Evolutionary conservation across 228 moss, liverwort and hornwort genomes (phyloP).

Genomic region (Sphagnum fallax): DNA sequence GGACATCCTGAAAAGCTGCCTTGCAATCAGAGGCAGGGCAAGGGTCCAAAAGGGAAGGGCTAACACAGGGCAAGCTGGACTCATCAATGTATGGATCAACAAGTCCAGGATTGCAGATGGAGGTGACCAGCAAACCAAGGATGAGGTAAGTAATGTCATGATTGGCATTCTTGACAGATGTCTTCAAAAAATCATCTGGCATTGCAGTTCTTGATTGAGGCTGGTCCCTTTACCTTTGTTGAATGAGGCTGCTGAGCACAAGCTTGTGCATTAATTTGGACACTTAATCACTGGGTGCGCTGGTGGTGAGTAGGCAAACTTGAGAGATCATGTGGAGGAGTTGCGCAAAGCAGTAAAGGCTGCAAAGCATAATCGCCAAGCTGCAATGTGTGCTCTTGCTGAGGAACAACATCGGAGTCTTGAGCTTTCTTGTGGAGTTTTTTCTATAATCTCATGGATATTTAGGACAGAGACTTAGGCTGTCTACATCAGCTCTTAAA

Average conservation of each 20-base stretch:
- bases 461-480: too few relatives aligned
- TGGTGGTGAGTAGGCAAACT: conserved; percentile 29
- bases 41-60: conserved; percentile 4
- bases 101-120: conserved; percentile 5
- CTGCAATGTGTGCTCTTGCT: conserved; percentile 84
- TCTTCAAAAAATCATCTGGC: too few relatives aligned
- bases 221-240: too few relatives aligned
- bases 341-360: conserved; percentile 66
- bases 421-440: conserved; percentile 22
- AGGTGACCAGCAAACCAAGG: conserved; percentile 23
- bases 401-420: conserved; percentile 88
- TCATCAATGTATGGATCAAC: not conserved
- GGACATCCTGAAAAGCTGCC: not conserved
- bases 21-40: conserved; percentile 8
- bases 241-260: too few relatives aligned
- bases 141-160: conserved; percentile 38
- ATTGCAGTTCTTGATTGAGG: too few relatives aligned
- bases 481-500: too few relatives aligned
- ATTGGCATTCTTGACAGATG: not conserved
- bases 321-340: conserved; percentile 63
- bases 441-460: too few relatives aligned
- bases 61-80: conserved; percentile 6
- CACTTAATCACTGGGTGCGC: too few relatives aligned
- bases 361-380: conserved; percentile 72
- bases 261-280: too few relatives aligned